Base-by-base conservation (phyloP, 352 stramenopile species). In the Saprolegnia parasitica region DNA sequence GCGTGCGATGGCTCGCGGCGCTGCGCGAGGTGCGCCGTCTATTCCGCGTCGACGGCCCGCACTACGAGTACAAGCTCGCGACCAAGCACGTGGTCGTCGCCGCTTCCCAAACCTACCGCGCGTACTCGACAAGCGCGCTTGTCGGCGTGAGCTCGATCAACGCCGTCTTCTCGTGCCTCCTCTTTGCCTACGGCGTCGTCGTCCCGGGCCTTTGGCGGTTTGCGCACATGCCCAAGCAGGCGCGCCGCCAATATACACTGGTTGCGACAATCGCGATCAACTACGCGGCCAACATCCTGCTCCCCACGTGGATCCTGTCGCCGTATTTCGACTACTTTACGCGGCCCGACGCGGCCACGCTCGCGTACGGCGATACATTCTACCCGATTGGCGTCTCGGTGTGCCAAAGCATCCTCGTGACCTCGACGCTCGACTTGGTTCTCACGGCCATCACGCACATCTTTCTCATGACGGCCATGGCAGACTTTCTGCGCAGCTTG, bases 321-420 rank as follows among this genome's bases (percentile, higher is more conserved):
- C 61, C 61, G 23, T 76, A 76, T 0, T 32, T 10, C 0, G 15
- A 46, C 20, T 67, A 73, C 15, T 78, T 78, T 26, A 67, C 65
- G 11, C 21, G 74, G 0, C 40, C 54, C 0, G 61, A 74, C 26
- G 71, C 68, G 35, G 35, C 3, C 35, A n/a, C n/a, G 20, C 35
- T 60, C 24, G 35, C 52, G 24, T 76, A 74, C 32, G 15, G 68
- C n/a, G 71, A 78, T 24, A 61, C 64, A 0, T 78, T 67, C 67
- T 70, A 74, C 20, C 65, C 70, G 45, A 40, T 68, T 4, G 68
- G 68, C 1, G 52, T 75, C 18, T 67, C 71, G 3, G 71, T 74
- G 49, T 74, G 71, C 37, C 72, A 56, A 10, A 64, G 73, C 66
- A 42, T 77, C 1, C 66, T 77, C 29, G 70, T 74, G 20, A 70